A percentile compares a stretch with the other conserved stretches of the same genome.
Evolutionary conservation across 2,329 filamentous ascomycete species (phyloP).

Genomic region (Mariannaea elegans): DNA sequence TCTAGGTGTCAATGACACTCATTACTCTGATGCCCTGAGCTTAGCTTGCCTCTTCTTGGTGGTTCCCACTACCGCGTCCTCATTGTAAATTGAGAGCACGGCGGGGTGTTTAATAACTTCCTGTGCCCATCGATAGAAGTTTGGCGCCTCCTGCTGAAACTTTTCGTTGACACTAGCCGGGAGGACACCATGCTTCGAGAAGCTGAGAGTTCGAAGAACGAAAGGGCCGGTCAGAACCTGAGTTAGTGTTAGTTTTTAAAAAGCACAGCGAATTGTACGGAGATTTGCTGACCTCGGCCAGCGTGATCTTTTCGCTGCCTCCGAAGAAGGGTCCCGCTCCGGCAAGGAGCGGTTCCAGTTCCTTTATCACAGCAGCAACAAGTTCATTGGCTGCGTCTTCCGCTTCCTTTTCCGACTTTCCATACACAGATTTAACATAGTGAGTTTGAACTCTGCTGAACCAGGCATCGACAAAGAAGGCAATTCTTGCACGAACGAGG

Average conservation of each 20-base stretch:
- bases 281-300: constrained; percentile 71
- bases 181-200: constrained; percentile 63
- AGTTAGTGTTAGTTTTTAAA: neutral
- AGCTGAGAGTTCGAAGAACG: constrained; percentile 65
- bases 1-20: too few relatives aligned
- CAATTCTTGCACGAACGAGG: constrained; percentile 70
- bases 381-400: constrained; percentile 58
- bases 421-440: constrained; percentile 57
- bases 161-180: constrained; percentile 56
- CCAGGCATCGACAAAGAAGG: constrained; percentile 78
- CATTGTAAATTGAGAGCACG: constrained; percentile 71
- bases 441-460: constrained; percentile 65
- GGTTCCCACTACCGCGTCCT: constrained; percentile 41
- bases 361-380: constrained; percentile 68
- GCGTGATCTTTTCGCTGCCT: constrained; percentile 69
- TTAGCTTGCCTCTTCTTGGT: constrained; percentile 34
- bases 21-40: constrained; percentile 12
- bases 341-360: constrained; percentile 75
- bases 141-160: constrained; percentile 65
- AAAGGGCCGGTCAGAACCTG: constrained; percentile 74
- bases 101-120: constrained; percentile 69
- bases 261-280: neutral
- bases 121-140: constrained; percentile 73
- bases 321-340: constrained; percentile 69
- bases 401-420: constrained; percentile 59